Conservation (phyloP, 805 yeast genomes). For the Starmera amethionina region DNA sequence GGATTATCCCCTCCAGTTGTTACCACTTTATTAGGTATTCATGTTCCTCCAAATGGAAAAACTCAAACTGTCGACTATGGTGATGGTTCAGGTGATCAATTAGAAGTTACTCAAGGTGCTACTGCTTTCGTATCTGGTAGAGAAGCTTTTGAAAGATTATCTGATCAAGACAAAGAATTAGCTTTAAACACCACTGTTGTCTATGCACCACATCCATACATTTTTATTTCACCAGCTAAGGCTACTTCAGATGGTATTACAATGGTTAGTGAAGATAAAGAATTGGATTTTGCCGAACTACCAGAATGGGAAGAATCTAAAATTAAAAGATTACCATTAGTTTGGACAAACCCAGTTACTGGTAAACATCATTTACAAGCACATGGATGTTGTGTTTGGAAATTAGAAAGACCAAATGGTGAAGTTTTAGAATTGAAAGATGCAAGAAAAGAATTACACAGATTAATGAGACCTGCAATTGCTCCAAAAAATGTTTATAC, state of each 20-base stretch:
- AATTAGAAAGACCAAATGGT: slow-evolving; percentile 46
- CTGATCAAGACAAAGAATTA: slow-evolving; percentile 60
- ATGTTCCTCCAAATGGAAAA: slow-evolving; percentile 62
- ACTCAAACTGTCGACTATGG: slow-evolving; percentile 52
- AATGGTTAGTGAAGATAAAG: slow-evolving; percentile 74
- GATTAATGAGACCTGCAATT: slow-evolving; percentile 80
- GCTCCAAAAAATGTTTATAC: slow-evolving; percentile 65
- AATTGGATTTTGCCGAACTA: slow-evolving; percentile 51
- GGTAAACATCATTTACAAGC: slow-evolving; percentile 76
- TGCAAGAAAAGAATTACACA: slow-evolving; percentile 66
- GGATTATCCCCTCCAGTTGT: slow-evolving; percentile 80
- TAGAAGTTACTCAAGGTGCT: slow-evolving; percentile 72
- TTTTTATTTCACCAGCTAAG: slow-evolving; percentile 67
- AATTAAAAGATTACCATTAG: slow-evolving; percentile 71
- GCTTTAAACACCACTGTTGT: slow-evolving; percentile 75
- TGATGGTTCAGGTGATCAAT: slow-evolving; percentile 53
- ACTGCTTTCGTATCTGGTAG: slow-evolving; percentile 87
- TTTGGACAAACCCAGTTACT: slow-evolving; percentile 89
- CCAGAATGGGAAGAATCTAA: slow-evolving; percentile 81
- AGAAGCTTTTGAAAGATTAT: slow-evolving; percentile 56
- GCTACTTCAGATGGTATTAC: slow-evolving; percentile 85
- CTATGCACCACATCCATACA: slow-evolving; percentile 90
- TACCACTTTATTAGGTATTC: slow-evolving; percentile 75
- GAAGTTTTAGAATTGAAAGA: slow-evolving; percentile 52
- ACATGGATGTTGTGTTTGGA: slow-evolving; percentile 80